These are phyloP conservation scores for Cucurbita ficifolia DNA, from an alignment of 306 rosid genomes.

Conservation along the genomic window DNA sequence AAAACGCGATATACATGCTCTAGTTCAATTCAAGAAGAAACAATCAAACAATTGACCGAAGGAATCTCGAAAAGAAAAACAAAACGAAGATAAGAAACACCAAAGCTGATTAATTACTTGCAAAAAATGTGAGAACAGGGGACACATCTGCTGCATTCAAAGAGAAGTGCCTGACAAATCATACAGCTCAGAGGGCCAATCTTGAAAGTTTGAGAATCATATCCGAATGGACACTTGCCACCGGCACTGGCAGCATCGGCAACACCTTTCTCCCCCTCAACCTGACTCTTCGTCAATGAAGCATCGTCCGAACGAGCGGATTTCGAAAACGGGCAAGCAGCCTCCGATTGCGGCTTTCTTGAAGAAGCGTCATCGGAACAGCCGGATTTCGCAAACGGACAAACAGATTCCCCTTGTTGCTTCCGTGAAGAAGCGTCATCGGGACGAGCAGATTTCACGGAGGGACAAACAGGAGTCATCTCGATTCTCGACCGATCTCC, in stretches of 20 bases:
- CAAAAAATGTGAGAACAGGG: constrained; percentile 71
- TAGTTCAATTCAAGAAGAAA: constrained; percentile 10
- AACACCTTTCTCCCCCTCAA: background rate
- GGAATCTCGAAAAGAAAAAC: background rate
- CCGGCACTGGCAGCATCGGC: constrained; percentile 2
- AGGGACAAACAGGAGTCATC: constrained; percentile 85
- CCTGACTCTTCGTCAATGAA: background rate
- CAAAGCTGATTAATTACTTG: constrained; percentile 33
- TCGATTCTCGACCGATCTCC: constrained; percentile 11
- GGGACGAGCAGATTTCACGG: constrained; percentile 74
- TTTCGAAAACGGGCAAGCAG: background rate
- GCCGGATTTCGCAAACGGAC: constrained; percentile 78
- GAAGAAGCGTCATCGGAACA: constrained; percentile 55
- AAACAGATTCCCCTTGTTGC: constrained; percentile 24
- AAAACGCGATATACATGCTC: constrained; percentile 70
- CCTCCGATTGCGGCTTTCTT: constrained; percentile 2
- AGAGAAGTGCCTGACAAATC: constrained; percentile 43
- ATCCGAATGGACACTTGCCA: constrained; percentile 80
- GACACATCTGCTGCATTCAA: constrained; percentile 45
- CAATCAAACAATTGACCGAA: background rate
- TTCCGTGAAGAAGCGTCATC: constrained; percentile 32
- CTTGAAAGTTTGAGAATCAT: constrained; percentile 70
- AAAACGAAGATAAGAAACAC: background rate
- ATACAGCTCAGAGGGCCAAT: constrained; percentile 91
- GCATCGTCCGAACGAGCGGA: background rate